Percentiles rank a stretch among this genome's conserved stretches.
These are phyloP conservation scores for Colletotrichum noveboracense DNA, from an alignment of 2,329 filamentous ascomycete genomes.

Conservation along the genomic window DNA sequence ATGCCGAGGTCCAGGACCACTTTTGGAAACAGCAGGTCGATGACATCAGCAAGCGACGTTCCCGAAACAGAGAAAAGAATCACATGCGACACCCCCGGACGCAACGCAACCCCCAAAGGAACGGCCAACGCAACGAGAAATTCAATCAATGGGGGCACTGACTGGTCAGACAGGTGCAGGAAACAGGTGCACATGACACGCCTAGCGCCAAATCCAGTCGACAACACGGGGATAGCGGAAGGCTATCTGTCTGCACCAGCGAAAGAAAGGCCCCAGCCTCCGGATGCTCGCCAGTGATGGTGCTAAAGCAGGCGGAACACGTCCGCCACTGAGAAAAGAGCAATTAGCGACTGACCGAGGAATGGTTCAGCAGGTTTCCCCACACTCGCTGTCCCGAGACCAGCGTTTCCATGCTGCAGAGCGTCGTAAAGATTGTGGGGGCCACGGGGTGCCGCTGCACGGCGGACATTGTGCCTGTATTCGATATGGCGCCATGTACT, in stretches of 20 bases:
- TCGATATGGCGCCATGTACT: not conserved
- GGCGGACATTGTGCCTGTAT: not conserved
- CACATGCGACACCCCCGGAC: conserved; percentile 10
- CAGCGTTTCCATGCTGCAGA: not conserved
- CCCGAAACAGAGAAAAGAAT: conserved; percentile 11
- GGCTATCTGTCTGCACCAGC: not conserved
- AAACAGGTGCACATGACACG: conserved; percentile 14
- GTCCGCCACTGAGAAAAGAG: not conserved
- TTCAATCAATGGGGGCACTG: not conserved
- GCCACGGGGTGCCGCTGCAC: not conserved
- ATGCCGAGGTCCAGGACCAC: conserved; percentile 15
- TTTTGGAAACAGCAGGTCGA: conserved; percentile 8
- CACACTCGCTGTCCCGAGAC: not conserved
- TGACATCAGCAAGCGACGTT: conserved; percentile 16
- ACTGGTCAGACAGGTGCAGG: not conserved
- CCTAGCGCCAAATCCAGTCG: not conserved
- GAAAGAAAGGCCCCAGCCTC: not conserved
- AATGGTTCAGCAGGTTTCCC: not conserved
- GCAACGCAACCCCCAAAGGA: not conserved
- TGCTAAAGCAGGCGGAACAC: not conserved
- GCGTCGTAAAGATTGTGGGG: not conserved
- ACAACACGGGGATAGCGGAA: not conserved
- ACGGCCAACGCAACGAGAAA: not conserved
- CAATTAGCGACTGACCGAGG: not conserved
- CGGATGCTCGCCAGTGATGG: not conserved